phyloP scores from a whole-genome alignment of 352 stramenopile species.

The Globisporangium canariense region DNA sequence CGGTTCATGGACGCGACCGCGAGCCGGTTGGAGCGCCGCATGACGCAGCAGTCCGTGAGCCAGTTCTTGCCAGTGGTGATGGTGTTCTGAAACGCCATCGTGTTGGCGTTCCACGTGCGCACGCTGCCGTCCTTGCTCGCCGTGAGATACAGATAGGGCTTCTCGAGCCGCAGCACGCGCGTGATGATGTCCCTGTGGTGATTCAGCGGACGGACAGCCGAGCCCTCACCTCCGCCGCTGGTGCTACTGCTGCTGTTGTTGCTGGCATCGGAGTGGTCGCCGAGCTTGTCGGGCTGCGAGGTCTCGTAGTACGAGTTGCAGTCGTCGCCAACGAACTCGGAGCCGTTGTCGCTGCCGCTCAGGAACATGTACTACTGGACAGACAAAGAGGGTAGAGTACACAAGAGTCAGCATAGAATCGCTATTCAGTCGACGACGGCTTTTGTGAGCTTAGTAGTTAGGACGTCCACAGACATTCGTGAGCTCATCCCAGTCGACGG shows the following conservation, averaged over 20 bases:
- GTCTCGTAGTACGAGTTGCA: constrained; percentile 64
- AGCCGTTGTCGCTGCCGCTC: constrained; percentile 58
- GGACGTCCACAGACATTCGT: constrained; percentile 48
- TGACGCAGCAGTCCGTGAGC: constrained; percentile 76
- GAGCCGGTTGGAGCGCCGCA: constrained; percentile 79
- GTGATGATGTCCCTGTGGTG: constrained; percentile 78
- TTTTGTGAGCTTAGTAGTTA: not conserved
- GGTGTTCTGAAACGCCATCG: constrained; percentile 55
- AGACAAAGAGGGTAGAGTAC: constrained; percentile 3
- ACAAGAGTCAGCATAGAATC: too few species aligned
- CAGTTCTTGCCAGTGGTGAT: constrained; percentile 70
- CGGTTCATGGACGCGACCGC: constrained; percentile 77
- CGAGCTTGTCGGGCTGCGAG: constrained; percentile 50
- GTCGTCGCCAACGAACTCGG: constrained; percentile 65
- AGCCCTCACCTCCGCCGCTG: not conserved
- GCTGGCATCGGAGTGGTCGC: constrained; percentile 17
- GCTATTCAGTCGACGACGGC: too few species aligned
- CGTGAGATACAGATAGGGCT: constrained; percentile 67
- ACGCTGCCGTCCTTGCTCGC: constrained; percentile 74
- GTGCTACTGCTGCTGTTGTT: not conserved
- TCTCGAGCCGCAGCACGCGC: constrained; percentile 60
- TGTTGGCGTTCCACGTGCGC: constrained; percentile 70
- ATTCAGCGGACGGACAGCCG: constrained; percentile 20
- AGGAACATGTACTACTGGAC: constrained; percentile 75
- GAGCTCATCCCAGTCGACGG: constrained; percentile 88